Conservation (phyloP, 192 early-diverging fungal genomes). For the Geosiphon pyriformis region DNA sequence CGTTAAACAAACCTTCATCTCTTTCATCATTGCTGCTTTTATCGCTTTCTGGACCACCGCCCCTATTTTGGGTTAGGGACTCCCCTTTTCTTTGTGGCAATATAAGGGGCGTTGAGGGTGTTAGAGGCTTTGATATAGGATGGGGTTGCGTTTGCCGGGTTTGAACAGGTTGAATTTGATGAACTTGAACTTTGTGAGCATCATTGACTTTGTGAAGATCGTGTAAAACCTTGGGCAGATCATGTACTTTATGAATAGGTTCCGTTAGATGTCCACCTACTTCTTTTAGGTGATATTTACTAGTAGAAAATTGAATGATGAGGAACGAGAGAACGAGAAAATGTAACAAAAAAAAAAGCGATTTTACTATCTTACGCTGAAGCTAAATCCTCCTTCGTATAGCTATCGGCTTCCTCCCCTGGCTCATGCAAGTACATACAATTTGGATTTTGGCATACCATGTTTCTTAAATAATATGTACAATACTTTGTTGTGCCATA, state of each 20-base stretch:
- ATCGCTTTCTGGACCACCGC: constrained; percentile 13
- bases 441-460: constrained; percentile 84
- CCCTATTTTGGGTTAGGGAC: not conserved
- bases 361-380: constrained; percentile 43
- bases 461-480: constrained; percentile 87
- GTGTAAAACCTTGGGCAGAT: not conserved
- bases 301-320: too few relatives aligned
- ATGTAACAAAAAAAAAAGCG: too few relatives aligned
- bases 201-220: constrained; percentile 5
- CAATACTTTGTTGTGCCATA: constrained; percentile 99
- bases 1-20: constrained; percentile 29
- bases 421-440: constrained; percentile 97
- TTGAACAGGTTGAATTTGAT: constrained; percentile 23
- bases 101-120: constrained; percentile 27
- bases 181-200: constrained; percentile 23
- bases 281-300: constrained; percentile 34
- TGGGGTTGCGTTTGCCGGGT: constrained; percentile 25
- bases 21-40: constrained; percentile 30
- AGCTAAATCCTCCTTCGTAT: constrained; percentile 83
- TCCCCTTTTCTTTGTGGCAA: constrained; percentile 16
- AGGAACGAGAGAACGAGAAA: too few relatives aligned
- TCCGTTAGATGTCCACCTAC: not conserved
- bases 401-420: constrained; percentile 89
- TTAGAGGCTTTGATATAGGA: constrained; percentile 17
- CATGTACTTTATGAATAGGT: constrained; percentile 21